A percentile compares a stretch with the other conserved stretches of the same genome.
phyloP scores from a whole-genome alignment of 352 stramenopile species.

The Globisporangium nunn region DNA sequence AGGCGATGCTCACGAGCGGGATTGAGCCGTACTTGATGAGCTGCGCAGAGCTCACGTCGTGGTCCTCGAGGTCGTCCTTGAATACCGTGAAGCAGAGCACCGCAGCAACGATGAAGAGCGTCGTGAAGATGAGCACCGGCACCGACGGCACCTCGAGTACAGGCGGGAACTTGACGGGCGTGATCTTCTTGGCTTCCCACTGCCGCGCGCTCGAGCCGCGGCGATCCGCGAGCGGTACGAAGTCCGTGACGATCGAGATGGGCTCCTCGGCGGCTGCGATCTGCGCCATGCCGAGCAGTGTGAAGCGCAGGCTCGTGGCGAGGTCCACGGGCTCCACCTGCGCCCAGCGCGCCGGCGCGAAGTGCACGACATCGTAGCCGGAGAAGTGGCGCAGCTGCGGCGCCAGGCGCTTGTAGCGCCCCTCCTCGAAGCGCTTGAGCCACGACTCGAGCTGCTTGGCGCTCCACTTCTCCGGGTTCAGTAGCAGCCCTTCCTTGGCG shows the following conservation, averaged over 20 bases:
- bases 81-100: constrained; percentile 78
- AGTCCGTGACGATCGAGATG: constrained; percentile 75
- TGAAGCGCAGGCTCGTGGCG: constrained; percentile 78
- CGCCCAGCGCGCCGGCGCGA: constrained; percentile 51
- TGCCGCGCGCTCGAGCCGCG: constrained; percentile 13
- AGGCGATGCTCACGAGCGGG: constrained; percentile 79
- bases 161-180: constrained; percentile 70
- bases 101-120: constrained; percentile 44
- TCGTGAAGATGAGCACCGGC: constrained; percentile 31
- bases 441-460: constrained; percentile 72
- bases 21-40: constrained; percentile 82
- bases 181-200: constrained; percentile 19
- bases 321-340: constrained; percentile 51
- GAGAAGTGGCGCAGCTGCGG: constrained; percentile 48
- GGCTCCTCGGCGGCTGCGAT: constrained; percentile 55
- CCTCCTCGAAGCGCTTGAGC: constrained; percentile 67
- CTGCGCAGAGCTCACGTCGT: constrained; percentile 49
- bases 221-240: constrained; percentile 36
- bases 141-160: constrained; percentile 76
- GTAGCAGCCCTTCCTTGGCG: constrained; percentile 83
- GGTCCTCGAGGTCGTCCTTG: constrained; percentile 38
- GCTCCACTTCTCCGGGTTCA: constrained; percentile 79
- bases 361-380: constrained; percentile 62
- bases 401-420: constrained; percentile 53
- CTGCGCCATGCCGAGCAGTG: constrained; percentile 80